Evolutionary conservation across 73 alveolate species (phyloP), one percentile per base, ranked within the genome.

Genomic region (Stentor coeruleus): DNA sequence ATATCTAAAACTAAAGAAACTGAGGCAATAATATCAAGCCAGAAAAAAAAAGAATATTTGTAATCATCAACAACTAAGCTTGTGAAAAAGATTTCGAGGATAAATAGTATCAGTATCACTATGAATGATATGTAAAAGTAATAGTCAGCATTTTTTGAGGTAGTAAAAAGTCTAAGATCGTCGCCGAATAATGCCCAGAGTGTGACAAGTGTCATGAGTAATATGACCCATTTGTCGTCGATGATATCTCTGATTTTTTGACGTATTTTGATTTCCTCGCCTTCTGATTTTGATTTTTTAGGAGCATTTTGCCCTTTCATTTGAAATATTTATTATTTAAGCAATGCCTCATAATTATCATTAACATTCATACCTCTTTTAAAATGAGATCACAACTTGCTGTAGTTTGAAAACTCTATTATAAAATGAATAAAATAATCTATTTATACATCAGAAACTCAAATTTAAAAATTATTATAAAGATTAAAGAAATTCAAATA

Each of bases 21-120:
- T 33, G 96, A 81, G 0, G 96, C 96, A n/a, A 91, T 79, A 20
- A 91, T 1, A 74, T 91, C 96, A 33, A 91, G 89, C 91, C 94
- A 91, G 80, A 88, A 91, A 87, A 91, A 91, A 86, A 91, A 88
- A 49, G 91, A 75, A 81, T 88, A 88, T 81, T 84, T 91, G 60
- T 84, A 91, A 39, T 81, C 96, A 57, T 88, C 92, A 28, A 85
- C 94, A 3, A 88, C 94, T 38, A 88, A 38, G 28, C 89, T 73
- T 74, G 84, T 81, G 14, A 90, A 49, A 41, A 91, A 58, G 39
- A 91, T 66, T 59, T 91, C 96, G 33, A 83, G 2, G 1, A 87
- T 36, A 59, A 91, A 91, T 26, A 91, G 86, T 41, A 84, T 20
- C 38, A 91, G 60, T 3, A 91, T 76, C 20, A 82, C 38, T 14